A percentile compares a stretch with the other conserved stretches of the same genome.
These are phyloP conservation scores for Termitomyces titanicus DNA, from an alignment of 768 basidiomycete genomes.

Conservation along the genomic window DNA sequence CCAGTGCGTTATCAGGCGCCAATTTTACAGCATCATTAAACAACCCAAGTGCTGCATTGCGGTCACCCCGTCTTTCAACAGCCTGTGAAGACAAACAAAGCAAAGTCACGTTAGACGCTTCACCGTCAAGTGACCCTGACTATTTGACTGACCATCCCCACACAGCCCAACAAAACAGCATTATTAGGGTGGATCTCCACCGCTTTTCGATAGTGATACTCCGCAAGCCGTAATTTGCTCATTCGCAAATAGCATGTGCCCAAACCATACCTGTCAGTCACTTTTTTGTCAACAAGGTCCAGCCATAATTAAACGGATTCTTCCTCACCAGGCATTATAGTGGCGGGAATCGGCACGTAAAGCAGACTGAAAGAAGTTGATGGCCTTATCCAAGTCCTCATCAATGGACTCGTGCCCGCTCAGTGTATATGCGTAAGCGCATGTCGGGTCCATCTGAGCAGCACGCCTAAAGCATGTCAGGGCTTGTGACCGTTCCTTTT, in stretches of 20 bases:
- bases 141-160: constrained; percentile 80
- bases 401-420: constrained; percentile 97
- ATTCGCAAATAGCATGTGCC: constrained; percentile 94
- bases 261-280: constrained; percentile 85
- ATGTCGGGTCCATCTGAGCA: constrained; percentile 80
- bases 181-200: constrained; percentile 91
- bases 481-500: constrained; percentile 92
- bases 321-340: constrained; percentile 94
- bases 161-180: constrained; percentile 92
- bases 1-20: constrained; percentile 87
- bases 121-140: constrained; percentile 15
- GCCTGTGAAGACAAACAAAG: constrained; percentile 53
- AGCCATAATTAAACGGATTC: constrained; percentile 15
- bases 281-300: constrained; percentile 3
- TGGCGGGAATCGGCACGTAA: constrained; percentile 89
- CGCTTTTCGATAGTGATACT: constrained; percentile 95
- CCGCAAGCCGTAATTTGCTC: constrained; percentile 90
- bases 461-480: constrained; percentile 93
- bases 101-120: constrained; percentile 18
- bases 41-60: constrained; percentile 67
- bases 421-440: constrained; percentile 94
- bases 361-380: constrained; percentile 89
- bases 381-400: constrained; percentile 91
- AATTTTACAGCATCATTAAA: constrained; percentile 80
- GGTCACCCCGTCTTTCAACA: constrained; percentile 81